Evolutionary conservation across 441 rosid species (phyloP), one percentile per base, ranked within the genome.

Genomic region (Erodium texanum): DNA sequence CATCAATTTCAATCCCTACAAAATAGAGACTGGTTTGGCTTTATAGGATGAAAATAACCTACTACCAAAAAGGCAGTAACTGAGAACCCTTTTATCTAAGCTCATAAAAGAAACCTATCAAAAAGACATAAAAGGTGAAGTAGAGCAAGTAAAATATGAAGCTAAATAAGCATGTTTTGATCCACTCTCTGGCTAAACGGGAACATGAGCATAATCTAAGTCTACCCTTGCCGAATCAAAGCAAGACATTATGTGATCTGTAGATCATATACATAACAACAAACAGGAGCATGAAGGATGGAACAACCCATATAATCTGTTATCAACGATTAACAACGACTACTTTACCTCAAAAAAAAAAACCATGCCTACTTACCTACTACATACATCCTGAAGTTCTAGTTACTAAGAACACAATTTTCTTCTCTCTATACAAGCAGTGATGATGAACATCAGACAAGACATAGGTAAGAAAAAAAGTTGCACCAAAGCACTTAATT

Each of bases 1-100:
- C 90, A 48, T 80, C 84, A 67, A 84, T 78, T 82, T 86, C 82
- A 77, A 86, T 86, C 56, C 90, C 90, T 86, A 74, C 80, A 82
- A 78, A 70, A 74, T 66, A 73, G 50, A 74, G 75, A 78, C 84
- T 82, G 78, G 66, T 78, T 78, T 78, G 83, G 85, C 85, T 83
- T 81, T 54, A 54, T 54, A 54, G 61, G 61, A 54, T 54, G 22
- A 54, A 54, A 54, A 54, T 5, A 54, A 54, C 2, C 61, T 7
- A 19, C 61, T 54, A 54, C 19, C 7, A 24, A 9, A 19, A 54
- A 54, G 61, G 7, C 24, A 54, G 24, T 19, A 19, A 11, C 11
- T 1, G 22, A 54, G 12, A 54, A 18, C 23, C 18, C 61, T 54
- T 54, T 54, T 7, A 19, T 18, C 19, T 54, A 1, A 18, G 23